Conservation (phyloP, 192 early-diverging fungal genomes). For the Chytriomyces sp. region DNA sequence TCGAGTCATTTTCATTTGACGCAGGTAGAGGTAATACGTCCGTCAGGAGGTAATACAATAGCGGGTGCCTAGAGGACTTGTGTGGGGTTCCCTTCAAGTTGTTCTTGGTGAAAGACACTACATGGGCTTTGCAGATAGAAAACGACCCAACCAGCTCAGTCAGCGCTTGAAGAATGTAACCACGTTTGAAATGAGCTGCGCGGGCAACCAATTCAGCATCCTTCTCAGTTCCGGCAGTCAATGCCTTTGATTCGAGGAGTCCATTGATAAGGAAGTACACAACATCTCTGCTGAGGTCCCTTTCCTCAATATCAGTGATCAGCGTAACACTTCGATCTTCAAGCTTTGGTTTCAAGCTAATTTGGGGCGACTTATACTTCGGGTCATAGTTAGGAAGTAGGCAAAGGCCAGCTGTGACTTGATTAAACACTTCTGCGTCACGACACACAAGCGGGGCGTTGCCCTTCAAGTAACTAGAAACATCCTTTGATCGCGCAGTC, state of each 20-base stretch:
- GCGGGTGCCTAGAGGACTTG: constrained; percentile 44
- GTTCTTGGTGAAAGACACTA: constrained; percentile 35
- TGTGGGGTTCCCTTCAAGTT: constrained; percentile 43
- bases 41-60: constrained; percentile 65
- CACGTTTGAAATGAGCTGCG: constrained; percentile 48
- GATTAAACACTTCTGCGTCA: constrained; percentile 66
- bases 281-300: constrained; percentile 52
- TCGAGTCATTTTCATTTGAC: constrained; percentile 6
- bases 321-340: background rate
- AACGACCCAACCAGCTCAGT: constrained; percentile 89
- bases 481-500: constrained; percentile 67
- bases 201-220: background rate
- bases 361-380: constrained; percentile 60
- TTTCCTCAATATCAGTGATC: constrained; percentile 13
- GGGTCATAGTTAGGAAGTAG: constrained; percentile 69
- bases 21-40: constrained; percentile 63
- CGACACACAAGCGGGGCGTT: constrained; percentile 69
- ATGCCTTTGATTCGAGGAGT: constrained; percentile 36
- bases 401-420: constrained; percentile 65
- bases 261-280: constrained; percentile 60
- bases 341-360: constrained; percentile 46
- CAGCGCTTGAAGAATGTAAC: constrained; percentile 84
- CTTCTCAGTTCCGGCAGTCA: background rate
- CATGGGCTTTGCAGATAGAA: constrained; percentile 66
- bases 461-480: constrained; percentile 69